phyloP scores from a whole-genome alignment of 345 rosid genomes.

The Viola odorata region DNA sequence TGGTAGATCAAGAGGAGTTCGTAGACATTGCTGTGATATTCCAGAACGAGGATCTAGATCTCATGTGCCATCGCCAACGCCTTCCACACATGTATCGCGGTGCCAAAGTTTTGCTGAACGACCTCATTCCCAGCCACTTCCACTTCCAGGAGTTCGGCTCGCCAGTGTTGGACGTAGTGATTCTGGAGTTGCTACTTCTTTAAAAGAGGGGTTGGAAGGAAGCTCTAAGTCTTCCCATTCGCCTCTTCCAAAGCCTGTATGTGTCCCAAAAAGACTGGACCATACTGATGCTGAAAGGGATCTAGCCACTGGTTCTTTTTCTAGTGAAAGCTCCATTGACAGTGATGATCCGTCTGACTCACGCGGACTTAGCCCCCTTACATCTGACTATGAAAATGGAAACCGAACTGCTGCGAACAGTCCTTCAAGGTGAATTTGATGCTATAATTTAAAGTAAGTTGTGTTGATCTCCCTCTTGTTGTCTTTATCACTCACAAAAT shows the following conservation, averaged over 20 bases:
- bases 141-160: conserved; percentile 19
- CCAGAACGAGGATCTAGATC: conserved; percentile 21
- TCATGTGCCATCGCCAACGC: conserved; percentile 22
- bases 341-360: conserved; percentile 21
- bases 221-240: conserved; percentile 11
- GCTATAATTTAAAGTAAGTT: background rate
- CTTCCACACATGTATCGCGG: conserved; percentile 20
- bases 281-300: conserved; percentile 18
- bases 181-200: conserved; percentile 17
- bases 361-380: conserved; percentile 18
- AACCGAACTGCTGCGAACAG: conserved; percentile 22
- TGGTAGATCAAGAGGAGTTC: conserved; percentile 13
- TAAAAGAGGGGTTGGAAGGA: conserved; percentile 9
- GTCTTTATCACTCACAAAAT: conserved; percentile 13
- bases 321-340: conserved; percentile 23
- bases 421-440: conserved; percentile 22
- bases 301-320: conserved; percentile 21
- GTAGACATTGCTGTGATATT: conserved; percentile 12
- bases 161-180: conserved; percentile 10
- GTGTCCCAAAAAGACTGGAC: conserved; percentile 10
- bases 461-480: background rate
- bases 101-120: conserved; percentile 32
- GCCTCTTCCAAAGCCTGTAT: conserved; percentile 26
- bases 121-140: conserved; percentile 28
- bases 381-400: conserved; percentile 24